Base-by-base conservation (phyloP, 805 yeast species). In the Suhomyces faveliae region DNA sequence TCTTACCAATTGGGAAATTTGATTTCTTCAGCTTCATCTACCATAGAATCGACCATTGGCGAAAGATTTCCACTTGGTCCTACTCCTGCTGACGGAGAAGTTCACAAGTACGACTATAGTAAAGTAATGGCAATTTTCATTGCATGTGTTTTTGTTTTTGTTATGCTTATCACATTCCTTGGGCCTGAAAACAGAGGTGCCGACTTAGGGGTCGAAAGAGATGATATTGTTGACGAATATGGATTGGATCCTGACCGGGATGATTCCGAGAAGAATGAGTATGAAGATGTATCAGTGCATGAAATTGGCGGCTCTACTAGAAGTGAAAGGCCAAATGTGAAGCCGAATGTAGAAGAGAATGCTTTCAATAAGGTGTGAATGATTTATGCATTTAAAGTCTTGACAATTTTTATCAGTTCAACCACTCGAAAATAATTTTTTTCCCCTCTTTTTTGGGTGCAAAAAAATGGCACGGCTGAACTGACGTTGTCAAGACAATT, bases 1-100 rank as follows among this genome's bases (percentile, higher is more conserved):
- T 72, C 85, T 19, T 84, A 84, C 61, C 88, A 84, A 62, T 68
- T 84, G 55, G 89, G 89, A 70, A 84, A 83, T 66, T 71, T 83
- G 59, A 82, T 81, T 20, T 78, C 85, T 1, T 78, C 84, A 33
- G 87, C 87, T 3, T 78, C 85, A 1, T 79, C 86, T 0, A 83
- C 88, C n/a, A 83, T 83, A 52, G 87, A 83, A 64, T 67, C 84
- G 24, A 79, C 81, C 17, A 75, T 83, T 52, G 87, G 87, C 49
- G 79, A 77, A 53, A 53, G 69, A 35, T 83, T 81, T 70, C 61
- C 65, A 9, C 54, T 65, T 13, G 37, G 37, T 15, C 21, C 37
- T n/a, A 55, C 56, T 17, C 66, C 57, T 24, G 64, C 8, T 8
- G 4, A 29, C 35, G 54, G 49, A 12, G 58, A 54, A 1, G 51